phyloP scores from a whole-genome alignment of 1,139 yeast genomes.

The Pichia kudriavzevii region DNA sequence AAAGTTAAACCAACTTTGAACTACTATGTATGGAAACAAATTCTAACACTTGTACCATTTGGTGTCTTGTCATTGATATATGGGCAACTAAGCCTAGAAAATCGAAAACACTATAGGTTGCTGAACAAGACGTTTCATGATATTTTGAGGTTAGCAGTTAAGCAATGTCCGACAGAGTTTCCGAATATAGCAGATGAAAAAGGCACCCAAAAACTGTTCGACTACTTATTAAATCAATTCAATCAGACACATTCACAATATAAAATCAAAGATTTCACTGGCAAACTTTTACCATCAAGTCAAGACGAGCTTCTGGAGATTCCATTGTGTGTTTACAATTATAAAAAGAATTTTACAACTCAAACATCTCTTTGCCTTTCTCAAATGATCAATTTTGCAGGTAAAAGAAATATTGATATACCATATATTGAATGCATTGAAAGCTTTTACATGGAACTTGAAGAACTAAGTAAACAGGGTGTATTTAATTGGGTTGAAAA shows the following conservation, averaged over 20 bases:
- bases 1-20: constrained; percentile 22
- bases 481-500: constrained; percentile 20
- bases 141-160: constrained; percentile 17
- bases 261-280: constrained; percentile 7
- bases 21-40: constrained; percentile 24
- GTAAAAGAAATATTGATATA: constrained; percentile 7
- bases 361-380: constrained; percentile 16
- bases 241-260: constrained; percentile 18
- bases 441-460: constrained; percentile 19
- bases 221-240: constrained; percentile 17
- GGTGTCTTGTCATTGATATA: constrained; percentile 19
- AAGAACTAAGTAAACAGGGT: constrained; percentile 11
- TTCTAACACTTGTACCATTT: constrained; percentile 19
- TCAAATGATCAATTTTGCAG: constrained; percentile 17
- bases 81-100: constrained; percentile 13
- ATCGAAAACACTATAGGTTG: constrained; percentile 9
- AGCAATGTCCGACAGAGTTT: constrained; percentile 20
- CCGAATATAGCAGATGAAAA: constrained; percentile 17
- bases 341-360: constrained; percentile 15
- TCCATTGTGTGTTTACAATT: constrained; percentile 19
- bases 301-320: constrained; percentile 8
- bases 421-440: constrained; percentile 20
- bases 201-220: constrained; percentile 13
- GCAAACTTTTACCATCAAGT: constrained; percentile 6
- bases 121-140: constrained; percentile 20